A percentile compares a stretch with the other conserved stretches of the same genome.
phyloP scores from a whole-genome alignment of 2,329 filamentous ascomycete genomes.

The Pseudocercospora vitis region DNA sequence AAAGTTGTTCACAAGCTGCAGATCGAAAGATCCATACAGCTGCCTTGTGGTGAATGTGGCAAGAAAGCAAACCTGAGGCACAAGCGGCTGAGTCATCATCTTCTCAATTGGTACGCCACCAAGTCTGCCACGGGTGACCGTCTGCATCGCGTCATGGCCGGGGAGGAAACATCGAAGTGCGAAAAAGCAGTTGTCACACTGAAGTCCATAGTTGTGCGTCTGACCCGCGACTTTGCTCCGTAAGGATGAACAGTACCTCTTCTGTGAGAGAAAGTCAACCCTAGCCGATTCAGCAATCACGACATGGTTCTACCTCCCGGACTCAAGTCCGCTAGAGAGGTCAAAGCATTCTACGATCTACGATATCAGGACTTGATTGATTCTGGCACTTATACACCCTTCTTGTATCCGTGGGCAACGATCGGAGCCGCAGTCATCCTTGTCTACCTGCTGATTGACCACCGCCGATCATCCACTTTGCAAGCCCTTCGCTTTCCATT shows the following conservation, averaged over 20 bases:
- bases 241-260: too few relatives aligned
- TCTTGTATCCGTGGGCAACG: slow-evolving; percentile 47
- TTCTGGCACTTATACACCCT: slow-evolving; percentile 44
- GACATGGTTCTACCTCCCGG: slow-evolving; percentile 33
- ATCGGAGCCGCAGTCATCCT: slow-evolving; percentile 45
- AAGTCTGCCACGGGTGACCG: too few relatives aligned
- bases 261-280: too few relatives aligned
- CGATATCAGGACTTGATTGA: slow-evolving; percentile 43
- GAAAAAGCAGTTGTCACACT: too few relatives aligned
- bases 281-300: too few relatives aligned
- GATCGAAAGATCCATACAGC: background rate
- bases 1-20: background rate
- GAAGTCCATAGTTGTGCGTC: too few relatives aligned
- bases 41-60: background rate
- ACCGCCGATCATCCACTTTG: slow-evolving; percentile 43
- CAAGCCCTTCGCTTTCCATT: slow-evolving; percentile 46
- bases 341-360: slow-evolving; percentile 39
- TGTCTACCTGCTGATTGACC: slow-evolving; percentile 54
- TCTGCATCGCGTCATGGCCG: too few relatives aligned
- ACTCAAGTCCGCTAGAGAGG: slow-evolving; percentile 31
- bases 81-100: background rate
- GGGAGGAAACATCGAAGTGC: too few relatives aligned
- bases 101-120: too few relatives aligned
- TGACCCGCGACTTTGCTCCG: too few relatives aligned
- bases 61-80: background rate